Evolutionary conservation across 768 basidiomycete species (phyloP).

Genomic region (Termitomyces sp.): DNA sequence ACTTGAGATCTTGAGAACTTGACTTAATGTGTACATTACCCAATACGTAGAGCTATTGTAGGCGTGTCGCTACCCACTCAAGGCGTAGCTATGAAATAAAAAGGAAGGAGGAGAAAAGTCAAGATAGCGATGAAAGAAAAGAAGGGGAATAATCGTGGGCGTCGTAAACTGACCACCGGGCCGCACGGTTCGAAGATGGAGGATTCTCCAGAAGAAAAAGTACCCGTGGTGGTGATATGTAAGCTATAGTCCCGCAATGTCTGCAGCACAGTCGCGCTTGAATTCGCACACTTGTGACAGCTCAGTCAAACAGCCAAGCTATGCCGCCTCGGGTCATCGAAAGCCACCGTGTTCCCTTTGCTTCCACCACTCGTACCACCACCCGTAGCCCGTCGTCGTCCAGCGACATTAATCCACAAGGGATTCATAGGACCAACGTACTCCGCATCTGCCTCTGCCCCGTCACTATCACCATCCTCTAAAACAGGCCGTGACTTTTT

Average conservation of each 20-base stretch:
- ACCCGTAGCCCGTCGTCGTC: conserved; percentile 42
- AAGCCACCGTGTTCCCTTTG: conserved; percentile 31
- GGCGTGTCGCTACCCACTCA: conserved; percentile 1
- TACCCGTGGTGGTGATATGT: background rate
- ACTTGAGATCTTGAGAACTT: background rate
- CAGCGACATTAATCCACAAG: conserved; percentile 53
- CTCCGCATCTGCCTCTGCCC: conserved; percentile 69
- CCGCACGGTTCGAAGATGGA: background rate
- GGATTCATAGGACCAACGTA: conserved; percentile 25
- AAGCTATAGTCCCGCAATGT: conserved; percentile 6
- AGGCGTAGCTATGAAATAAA: conserved; percentile 9
- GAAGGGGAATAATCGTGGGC: background rate
- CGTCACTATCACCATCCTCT: conserved; percentile 59
- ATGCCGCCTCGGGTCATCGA: conserved; percentile 56
- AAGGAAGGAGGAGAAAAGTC: background rate
- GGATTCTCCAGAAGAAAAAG: background rate
- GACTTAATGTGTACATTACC: conserved; percentile 7
- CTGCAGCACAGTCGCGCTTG: background rate
- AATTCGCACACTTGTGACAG: background rate
- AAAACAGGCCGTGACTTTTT: conserved; percentile 49
- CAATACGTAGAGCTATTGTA: conserved; percentile 8
- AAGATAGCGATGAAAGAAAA: background rate
- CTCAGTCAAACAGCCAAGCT: conserved; percentile 54
- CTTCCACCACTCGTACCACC: conserved; percentile 12
- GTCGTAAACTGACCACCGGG: background rate